phyloP scores from a whole-genome alignment of 2,329 filamentous ascomycete genomes.

The Phialophora tarda region DNA sequence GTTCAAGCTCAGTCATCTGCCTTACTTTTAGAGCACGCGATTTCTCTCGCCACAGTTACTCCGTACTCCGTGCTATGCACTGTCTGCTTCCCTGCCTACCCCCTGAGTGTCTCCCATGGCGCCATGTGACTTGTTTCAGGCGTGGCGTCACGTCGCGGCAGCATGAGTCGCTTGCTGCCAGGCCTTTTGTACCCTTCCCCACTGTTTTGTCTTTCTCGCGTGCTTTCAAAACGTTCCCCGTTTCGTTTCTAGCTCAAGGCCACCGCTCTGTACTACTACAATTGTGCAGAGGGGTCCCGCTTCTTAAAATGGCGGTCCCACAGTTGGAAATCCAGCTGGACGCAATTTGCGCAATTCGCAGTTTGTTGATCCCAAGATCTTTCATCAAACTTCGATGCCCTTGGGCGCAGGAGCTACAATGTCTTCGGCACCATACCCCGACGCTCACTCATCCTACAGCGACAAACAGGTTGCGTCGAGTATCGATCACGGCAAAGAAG shows the following conservation, averaged over 20 bases:
- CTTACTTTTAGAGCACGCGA: neutral
- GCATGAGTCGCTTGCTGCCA: neutral
- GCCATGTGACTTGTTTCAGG: neutral
- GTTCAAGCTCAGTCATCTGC: neutral
- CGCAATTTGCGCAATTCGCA: neutral
- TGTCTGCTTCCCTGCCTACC: neutral
- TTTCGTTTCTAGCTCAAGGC: neutral
- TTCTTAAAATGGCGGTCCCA: neutral
- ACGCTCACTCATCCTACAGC: constrained; percentile 5
- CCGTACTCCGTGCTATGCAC: neutral
- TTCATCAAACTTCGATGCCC: neutral
- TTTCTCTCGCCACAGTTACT: neutral
- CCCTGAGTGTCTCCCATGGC: neutral
- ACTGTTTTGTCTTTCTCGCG: neutral
- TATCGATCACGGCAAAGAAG: constrained; percentile 18
- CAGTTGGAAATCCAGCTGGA: neutral
- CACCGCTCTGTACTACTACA: too few relatives aligned
- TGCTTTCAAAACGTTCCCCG: neutral
- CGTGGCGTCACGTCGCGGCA: neutral
- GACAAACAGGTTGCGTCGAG: constrained; percentile 16
- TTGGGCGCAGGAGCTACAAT: neutral
- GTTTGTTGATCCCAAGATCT: neutral
- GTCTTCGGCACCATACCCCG: neutral
- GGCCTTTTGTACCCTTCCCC: neutral
- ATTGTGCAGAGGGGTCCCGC: neutral